phyloP scores from a whole-genome alignment of 306 rosid genomes.

The Cyclanthera cordifolia region DNA sequence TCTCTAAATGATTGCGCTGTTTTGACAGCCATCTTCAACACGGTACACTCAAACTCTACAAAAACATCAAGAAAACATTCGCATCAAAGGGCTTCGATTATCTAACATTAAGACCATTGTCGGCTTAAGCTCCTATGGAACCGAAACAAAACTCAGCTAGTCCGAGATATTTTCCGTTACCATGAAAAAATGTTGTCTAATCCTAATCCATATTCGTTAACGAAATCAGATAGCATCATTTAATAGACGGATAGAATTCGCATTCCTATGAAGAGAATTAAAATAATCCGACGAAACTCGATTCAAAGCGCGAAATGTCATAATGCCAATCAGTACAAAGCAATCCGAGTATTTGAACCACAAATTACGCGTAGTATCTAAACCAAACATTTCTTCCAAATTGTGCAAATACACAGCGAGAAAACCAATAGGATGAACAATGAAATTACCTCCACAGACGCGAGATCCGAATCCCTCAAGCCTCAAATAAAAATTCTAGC shows the following conservation, averaged over 20 bases:
- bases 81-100: neutral
- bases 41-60: conserved; percentile 22
- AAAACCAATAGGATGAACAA: neutral
- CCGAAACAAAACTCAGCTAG: neutral
- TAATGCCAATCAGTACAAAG: neutral
- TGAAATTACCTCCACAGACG: conserved; percentile 23
- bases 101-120: neutral
- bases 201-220: neutral
- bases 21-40: conserved; percentile 45
- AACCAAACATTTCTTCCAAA: conserved; percentile 1
- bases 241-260: neutral
- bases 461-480: conserved; percentile 36
- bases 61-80: conserved; percentile 24
- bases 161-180: neutral
- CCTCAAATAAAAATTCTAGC: conserved; percentile 2
- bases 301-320: neutral
- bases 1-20: conserved; percentile 65
- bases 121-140: no score
- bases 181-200: neutral
- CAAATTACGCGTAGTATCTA: neutral
- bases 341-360: neutral
- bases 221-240: neutral
- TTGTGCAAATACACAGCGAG: neutral
- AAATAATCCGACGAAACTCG: neutral
- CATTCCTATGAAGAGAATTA: neutral